Base-by-base conservation (phyloP, 1,284 basidiomycete species). In the Acaromyces ingoldii region DNA sequence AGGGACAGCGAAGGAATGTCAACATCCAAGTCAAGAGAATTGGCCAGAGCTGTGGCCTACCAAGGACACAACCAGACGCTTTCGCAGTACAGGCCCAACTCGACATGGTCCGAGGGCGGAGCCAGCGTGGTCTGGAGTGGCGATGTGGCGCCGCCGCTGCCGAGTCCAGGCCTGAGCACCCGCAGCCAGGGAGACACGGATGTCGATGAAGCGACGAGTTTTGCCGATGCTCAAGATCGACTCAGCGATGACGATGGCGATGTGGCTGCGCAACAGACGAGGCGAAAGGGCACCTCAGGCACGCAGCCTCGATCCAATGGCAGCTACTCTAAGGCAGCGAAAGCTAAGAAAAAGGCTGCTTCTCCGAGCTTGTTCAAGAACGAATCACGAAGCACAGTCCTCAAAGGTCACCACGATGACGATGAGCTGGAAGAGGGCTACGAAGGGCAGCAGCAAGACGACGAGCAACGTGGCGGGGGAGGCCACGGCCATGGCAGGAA, bases 41-140 rank as follows among this genome's bases (percentile, higher is more conserved):
- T 64, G 22, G 58, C 52, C 21, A 54, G 58, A 10, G 64, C 64
- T 36, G 54, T 61, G 22, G 55, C 56, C 4, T 6, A 11, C 19
- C 44, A 37, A 33, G 61, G 10, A 49, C 58, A 28, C 36, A 49
- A n/a, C 29, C 51, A 44, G 10, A 49, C 42, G 7, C 21, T 38
- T 0, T 53, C 53, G 4, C 58, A 60, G 36, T 65, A 56, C 52
- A 51, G 63, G 15, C 64, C 64, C 3, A 57, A 60, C 7, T 58
- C 55, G 38, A 57, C 25, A 22, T 65, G 63, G 63, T 48, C 51
- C 10, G 54, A 56, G 21, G 50, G 60, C 19, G 55, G 57, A 37
- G 51, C 62, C 36, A 55, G 65, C 15, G 63, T 67, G 10, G 57
- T 67, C 33, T 67, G 63, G 63, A 51, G 41, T 7, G 65, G 65